A percentile compares a stretch with the other conserved stretches of the same genome.
Conservation (phyloP, 495 filamentous ascomycete genomes). For the Neurospora terricola region DNA sequence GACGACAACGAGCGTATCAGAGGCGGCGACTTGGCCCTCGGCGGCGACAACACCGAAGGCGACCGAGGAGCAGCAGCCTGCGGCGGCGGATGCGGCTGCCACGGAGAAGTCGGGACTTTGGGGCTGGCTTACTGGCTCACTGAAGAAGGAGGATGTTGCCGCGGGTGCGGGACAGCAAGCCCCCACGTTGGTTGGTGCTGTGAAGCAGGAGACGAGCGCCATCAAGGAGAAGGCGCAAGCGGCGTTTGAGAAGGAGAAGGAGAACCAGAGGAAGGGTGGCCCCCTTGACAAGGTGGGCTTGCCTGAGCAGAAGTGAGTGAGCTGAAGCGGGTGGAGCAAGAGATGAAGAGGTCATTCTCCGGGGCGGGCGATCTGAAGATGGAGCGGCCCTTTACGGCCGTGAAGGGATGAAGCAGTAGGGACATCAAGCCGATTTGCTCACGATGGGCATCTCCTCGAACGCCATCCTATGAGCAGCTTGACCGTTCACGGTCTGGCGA, state of each 20-base stretch:
- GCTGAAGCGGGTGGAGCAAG: constrained; percentile 7
- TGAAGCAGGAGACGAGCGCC: constrained; percentile 22
- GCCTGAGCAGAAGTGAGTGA: constrained; percentile 4
- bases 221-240: constrained; percentile 28
- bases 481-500: neutral
- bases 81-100: constrained; percentile 8
- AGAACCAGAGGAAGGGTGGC: constrained; percentile 38
- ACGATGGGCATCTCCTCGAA: neutral
- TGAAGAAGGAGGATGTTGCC: constrained; percentile 48
- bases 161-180: constrained; percentile 27
- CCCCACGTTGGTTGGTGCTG: constrained; percentile 18
- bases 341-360: neutral
- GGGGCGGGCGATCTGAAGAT: constrained; percentile 12
- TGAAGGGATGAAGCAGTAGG: neutral
- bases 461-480: neutral
- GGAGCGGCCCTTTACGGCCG: neutral
- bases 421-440: neutral
- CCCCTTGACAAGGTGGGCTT: constrained; percentile 36
- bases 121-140: constrained; percentile 31
- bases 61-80: constrained; percentile 29
- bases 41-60: neutral
- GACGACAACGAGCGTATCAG: constrained; percentile 1
- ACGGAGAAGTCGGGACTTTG: constrained; percentile 10
- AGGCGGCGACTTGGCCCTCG: constrained; percentile 10
- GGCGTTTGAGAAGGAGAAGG: constrained; percentile 41